Base-by-base conservation (phyloP, 208 protist species). In the Vickermania spadyakhi region DNA sequence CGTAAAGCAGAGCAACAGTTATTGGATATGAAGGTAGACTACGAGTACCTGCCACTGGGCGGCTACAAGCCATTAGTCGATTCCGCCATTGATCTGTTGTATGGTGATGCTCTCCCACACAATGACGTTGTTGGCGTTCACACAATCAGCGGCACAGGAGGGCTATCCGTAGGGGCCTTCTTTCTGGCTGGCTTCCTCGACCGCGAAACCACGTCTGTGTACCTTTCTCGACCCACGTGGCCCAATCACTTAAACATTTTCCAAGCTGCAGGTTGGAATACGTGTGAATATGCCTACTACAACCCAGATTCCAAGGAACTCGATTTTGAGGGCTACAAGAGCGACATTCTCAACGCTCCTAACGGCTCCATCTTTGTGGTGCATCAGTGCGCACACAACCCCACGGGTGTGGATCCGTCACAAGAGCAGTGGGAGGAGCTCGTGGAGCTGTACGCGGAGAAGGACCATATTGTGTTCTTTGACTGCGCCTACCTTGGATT, bases 311-410 rank as follows among this genome's bases (percentile, higher is more conserved):
- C 73, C 0, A 58, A 72, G 27, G 52, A 64, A 3, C 69, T 98
- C 18, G 87, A 96, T 72, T 84, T 96, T 66, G 79, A 88, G 27
- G 96, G 91, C 11, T 76, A 93, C 64, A 69, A 95, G 49, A 75
- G 66, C 30, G 86, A 93, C 55, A 72, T 97, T 26, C 41, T 50
- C 1, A 60, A 36, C 11, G 84, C 84, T 1, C 93, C 93, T 27
- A 74, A 91, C 18, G 77, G 89, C 22, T 96, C 89, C 27, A 75
- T 98, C 3, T 78, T 99, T 25, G 50, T 99, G 21, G 73, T 99
- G 29, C 98, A 99, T 72, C 78, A 92, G 14, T 99, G 97, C 70
- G 98, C 98, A 5, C 98, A 99, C 84, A 99, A 99, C 78, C 98
- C 98, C 57, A 99, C 98, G 14, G 98, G 98, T 28, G 87, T 97